Conservation (phyloP, 352 stramenopile species). For the Pythium coloratum region DNA sequence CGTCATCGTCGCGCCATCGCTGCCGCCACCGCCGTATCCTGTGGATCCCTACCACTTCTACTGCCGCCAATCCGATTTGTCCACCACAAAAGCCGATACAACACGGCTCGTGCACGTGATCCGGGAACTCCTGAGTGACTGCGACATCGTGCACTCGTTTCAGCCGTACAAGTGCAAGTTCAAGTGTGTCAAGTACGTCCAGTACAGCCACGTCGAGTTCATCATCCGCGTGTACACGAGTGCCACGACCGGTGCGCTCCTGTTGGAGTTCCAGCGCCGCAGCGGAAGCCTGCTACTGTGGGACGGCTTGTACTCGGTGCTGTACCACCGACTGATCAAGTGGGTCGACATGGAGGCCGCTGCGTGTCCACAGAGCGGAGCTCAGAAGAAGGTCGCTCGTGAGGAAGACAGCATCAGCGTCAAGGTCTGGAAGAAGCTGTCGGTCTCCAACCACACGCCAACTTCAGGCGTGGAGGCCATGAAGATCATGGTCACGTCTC, state of each 20-base stretch:
- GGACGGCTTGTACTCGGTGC: conserved; percentile 76
- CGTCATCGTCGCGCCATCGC: conserved; percentile 42
- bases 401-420: conserved; percentile 51
- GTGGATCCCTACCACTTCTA: conserved; percentile 87
- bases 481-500: conserved; percentile 85
- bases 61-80: conserved; percentile 26
- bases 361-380: conserved; percentile 66
- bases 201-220: conserved; percentile 85
- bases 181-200: conserved; percentile 84
- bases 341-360: conserved; percentile 50
- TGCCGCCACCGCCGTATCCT: conserved; percentile 68
- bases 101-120: conserved; percentile 46
- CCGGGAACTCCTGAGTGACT: conserved; percentile 47
- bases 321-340: conserved; percentile 57
- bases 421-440: conserved; percentile 61
- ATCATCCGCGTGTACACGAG: conserved; percentile 63
- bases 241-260: conserved; percentile 32
- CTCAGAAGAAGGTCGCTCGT: conserved; percentile 60
- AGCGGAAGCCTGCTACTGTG: conserved; percentile 74
- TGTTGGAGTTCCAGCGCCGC: conserved; percentile 79
- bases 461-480: conserved; percentile 78
- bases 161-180: conserved; percentile 83
- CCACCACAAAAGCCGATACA: conserved; percentile 20
- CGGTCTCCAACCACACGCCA: conserved; percentile 45
- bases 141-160: conserved; percentile 68